Base-by-base conservation (phyloP, 371 early-diverging fungal genomes). In the Capillidium rhysosporum region DNA sequence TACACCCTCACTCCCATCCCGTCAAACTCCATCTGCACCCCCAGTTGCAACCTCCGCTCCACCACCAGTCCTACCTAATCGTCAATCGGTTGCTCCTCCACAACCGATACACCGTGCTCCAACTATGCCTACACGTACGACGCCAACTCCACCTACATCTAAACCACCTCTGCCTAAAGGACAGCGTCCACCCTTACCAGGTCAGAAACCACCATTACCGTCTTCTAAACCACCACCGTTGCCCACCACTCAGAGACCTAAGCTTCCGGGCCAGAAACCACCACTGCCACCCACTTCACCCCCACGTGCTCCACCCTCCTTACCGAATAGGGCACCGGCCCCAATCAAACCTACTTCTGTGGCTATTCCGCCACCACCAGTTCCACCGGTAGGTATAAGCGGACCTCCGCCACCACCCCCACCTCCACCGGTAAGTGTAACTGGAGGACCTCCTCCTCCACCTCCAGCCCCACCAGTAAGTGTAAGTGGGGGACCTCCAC, bases 1-100 rank as follows among this genome's bases (percentile, higher is more conserved):
- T 2, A 55, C 63, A 28, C 63, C 58, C 55, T 57, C 55, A 26
- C 47, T 56, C 0, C 51, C 61, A 44, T 52, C 61, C 5, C 47
- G 51, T 18, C 56, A 63, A 21, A 60, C 61, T 24, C 59, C 60
- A 24, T 61, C 66, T 46, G 57, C 65, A 9, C 60, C 65, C 14
- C 59, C 58, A 51, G 58, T 59, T 20, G 57, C 60, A 10, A 61
- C 64, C 1, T 62, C 66, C 1, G 58, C 63, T 16, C 63, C 69
- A 1, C 65, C 63, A 18, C 63, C 63, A 54, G 63, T 63, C 10
- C 64, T 59, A 40, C 49, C 48, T 1, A 56, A 47, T 1, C 60
- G 58, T 29, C 58, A 60, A 5, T 49, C 54, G 34, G 49, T 58
- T 12, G 38, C 62, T 16, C 14, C 57, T 44, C 46, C 48, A 16